Evolutionary conservation across 257 asterid genomes (phyloP).

Genomic region (Solanum commersonii): DNA sequence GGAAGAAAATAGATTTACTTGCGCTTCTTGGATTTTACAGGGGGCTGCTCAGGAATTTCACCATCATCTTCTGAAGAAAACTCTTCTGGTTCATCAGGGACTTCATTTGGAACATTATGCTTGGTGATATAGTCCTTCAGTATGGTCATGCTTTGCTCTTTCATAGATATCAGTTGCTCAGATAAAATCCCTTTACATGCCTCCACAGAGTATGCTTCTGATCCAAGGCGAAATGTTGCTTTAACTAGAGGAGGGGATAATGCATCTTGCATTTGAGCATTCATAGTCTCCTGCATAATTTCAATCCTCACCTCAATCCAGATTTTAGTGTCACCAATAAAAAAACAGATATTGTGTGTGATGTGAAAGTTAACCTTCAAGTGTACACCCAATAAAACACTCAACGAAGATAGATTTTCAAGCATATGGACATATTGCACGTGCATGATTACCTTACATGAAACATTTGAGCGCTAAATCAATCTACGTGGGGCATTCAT

Average conservation of each 20-base stretch:
- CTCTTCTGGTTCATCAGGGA: slow-evolving; percentile 80
- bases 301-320: neutral
- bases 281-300: slow-evolving; percentile 20
- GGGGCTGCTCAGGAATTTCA: slow-evolving; percentile 38
- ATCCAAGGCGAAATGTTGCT: slow-evolving; percentile 68
- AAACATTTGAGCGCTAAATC: neutral
- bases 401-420: neutral
- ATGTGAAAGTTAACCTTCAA: neutral
- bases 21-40: slow-evolving; percentile 52
- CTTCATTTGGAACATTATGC: slow-evolving; percentile 71
- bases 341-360: neutral
- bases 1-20: slow-evolving; percentile 21
- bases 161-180: slow-evolving; percentile 58
- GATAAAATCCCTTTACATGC: slow-evolving; percentile 57
- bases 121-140: slow-evolving; percentile 77
- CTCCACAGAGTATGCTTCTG: slow-evolving; percentile 48
- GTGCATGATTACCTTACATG: neutral
- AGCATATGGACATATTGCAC: neutral
- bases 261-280: slow-evolving; percentile 18
- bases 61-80: slow-evolving; percentile 70
- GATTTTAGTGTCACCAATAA: neutral
- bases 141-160: slow-evolving; percentile 78
- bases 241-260: slow-evolving; percentile 33
- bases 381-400: neutral
- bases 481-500: neutral